Conservation (phyloP, 148 eudicot species). For the Fagopyrum esculentum region DNA sequence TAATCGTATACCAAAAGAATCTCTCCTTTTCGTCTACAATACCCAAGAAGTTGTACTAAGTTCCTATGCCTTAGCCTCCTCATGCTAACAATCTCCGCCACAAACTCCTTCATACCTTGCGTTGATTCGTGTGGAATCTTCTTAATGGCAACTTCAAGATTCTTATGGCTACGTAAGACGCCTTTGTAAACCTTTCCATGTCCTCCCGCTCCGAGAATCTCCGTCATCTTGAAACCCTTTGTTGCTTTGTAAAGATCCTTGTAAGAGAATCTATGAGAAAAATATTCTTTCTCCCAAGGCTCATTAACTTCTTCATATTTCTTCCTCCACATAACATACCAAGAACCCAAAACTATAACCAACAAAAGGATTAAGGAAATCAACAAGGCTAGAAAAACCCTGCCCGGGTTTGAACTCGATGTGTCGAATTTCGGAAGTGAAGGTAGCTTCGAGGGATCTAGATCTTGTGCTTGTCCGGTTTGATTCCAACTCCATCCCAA, state of each 20-base stretch:
- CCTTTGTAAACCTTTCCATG: conserved; percentile 8
- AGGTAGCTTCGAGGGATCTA: neutral
- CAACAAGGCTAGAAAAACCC: conserved; percentile 3
- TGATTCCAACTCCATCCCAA: conserved; percentile 19
- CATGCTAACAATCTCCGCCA: conserved; percentile 12
- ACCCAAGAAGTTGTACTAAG: conserved; percentile 11
- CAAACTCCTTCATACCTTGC: conserved; percentile 8
- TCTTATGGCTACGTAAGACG: neutral
- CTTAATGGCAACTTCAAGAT: conserved; percentile 7
- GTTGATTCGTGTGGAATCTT: conserved; percentile 4
- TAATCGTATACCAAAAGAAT: conserved; percentile 11
- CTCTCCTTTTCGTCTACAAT: conserved; percentile 11
- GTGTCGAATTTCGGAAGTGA: conserved; percentile 7
- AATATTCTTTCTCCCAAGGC: conserved; percentile 8
- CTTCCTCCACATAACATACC: neutral
- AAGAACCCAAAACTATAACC: neutral
- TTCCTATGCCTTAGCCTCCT: conserved; percentile 15
- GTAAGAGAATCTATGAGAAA: neutral
- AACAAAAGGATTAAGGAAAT: neutral
- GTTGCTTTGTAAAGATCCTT: conserved; percentile 4
- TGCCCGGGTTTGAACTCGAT: neutral
- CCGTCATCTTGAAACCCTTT: conserved; percentile 6
- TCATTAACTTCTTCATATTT: conserved; percentile 2
- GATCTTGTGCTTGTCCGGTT: conserved; percentile 1
- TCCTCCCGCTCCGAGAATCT: conserved; percentile 3